Base-by-base conservation (phyloP, 164 flowering plant genomes). In the Magnolia kwangsiensis region DNA sequence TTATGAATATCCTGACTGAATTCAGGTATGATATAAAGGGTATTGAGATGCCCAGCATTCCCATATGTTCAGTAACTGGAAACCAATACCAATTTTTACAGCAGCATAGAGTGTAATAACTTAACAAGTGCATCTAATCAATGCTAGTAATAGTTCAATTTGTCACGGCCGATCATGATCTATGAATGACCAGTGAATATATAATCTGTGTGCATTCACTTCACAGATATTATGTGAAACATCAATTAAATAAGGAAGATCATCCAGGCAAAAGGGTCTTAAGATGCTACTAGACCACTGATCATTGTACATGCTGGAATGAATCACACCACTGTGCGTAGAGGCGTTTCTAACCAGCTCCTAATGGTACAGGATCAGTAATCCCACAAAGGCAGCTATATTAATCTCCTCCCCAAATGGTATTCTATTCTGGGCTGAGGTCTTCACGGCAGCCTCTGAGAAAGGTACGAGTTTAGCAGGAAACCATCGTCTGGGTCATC, bases 401-500 rank as follows among this genome's bases (percentile, higher is more conserved):
- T 29, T 67, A 14, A 37, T 51, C 64, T n/a, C 27, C 20, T 23
- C 50, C 75, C 76, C 45, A 29, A 19, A 37, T 14, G 50, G 8
- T 31, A 29, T 29, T 31, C 27, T 37, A 37, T 37, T 37, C 45
- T 24, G 20, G 23, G 71, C 50, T 27, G 20, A 51, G 9, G 49
- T 72, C 16, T 66, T 65, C 70, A 50, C 10, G 4, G 51, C 67
- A 51, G 51, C 50, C 24, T 49, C 78, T 21, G 27, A 19, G 74
- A 71, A n/a, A 21, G 18, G 58, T 59, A 70, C 66, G 29, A 27
- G 14, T 45, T 2, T 37, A 23, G 8, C 16, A 13, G 58, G 55
- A 45, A 65, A 20, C 68, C 31, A 65, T 65, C 68, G 1, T 29
- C 10, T 23, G 18, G 70, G 70, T 80, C 82, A 80, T 77, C 79